phyloP scores from a whole-genome alignment of 179 eudicot genomes.

The Vitellaria paradoxa region DNA sequence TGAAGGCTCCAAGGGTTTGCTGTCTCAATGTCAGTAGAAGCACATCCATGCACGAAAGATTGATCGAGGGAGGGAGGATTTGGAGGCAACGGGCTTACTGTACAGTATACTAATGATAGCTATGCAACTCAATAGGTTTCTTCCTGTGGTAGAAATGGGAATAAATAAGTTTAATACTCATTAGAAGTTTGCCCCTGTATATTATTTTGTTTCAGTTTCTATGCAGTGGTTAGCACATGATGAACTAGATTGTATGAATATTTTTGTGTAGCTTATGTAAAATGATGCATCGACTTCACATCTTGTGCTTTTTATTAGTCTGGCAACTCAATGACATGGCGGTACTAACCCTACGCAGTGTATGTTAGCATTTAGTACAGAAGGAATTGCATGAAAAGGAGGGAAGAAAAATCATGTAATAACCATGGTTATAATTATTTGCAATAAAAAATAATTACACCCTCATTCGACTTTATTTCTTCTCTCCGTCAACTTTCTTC shows the following conservation, averaged over 20 bases:
- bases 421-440: not conserved
- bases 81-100: constrained; percentile 2
- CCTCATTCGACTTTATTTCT: constrained; percentile 1
- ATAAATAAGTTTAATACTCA: not conserved
- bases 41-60: not conserved
- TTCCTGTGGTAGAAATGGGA: constrained; percentile 3
- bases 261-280: not conserved
- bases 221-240: constrained; percentile 12
- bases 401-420: not conserved
- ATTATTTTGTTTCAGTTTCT: constrained; percentile 7
- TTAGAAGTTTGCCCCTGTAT: not conserved
- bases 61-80: not conserved
- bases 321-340: no score
- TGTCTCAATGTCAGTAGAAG: not conserved
- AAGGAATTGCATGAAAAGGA: not conserved
- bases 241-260: not conserved
- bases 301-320: not conserved
- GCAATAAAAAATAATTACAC: not conserved
- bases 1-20: constrained; percentile 10
- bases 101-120: not conserved
- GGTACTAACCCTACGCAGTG: no score
- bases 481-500: constrained; percentile 61
- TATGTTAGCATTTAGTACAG: not conserved
- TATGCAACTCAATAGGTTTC: not conserved
- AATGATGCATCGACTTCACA: not conserved